Evolutionary conservation across 768 basidiomycete genomes (phyloP).

Genomic region (Lepiota venenata): DNA sequence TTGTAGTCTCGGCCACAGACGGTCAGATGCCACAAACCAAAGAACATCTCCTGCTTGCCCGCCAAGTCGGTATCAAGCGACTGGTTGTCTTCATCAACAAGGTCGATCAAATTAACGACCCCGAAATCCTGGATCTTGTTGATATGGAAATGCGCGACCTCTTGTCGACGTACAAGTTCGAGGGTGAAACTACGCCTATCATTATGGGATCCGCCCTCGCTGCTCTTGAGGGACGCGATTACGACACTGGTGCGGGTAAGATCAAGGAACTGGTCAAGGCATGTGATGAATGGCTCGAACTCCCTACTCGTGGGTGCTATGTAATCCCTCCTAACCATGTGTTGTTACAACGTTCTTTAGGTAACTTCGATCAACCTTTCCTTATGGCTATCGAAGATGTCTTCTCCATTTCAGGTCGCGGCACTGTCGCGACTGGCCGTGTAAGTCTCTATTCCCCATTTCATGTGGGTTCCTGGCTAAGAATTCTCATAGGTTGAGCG

Average conservation of each 20-base stretch:
- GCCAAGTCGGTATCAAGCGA: conserved; percentile 96
- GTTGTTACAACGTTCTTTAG: conserved; percentile 31
- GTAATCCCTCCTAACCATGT: conserved; percentile 24
- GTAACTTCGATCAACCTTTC: conserved; percentile 98
- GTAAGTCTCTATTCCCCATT: conserved; percentile 37
- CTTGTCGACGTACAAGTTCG: conserved; percentile 87
- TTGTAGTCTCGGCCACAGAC: conserved; percentile 97
- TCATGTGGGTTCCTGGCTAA: not conserved
- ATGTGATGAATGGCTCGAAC: conserved; percentile 93
- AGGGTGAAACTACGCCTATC: conserved; percentile 98
- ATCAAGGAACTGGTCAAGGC: conserved; percentile 79
- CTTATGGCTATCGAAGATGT: conserved; percentile 94
- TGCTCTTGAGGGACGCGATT: conserved; percentile 84
- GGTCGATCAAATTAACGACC: conserved; percentile 93
- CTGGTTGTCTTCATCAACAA: conserved; percentile 99
- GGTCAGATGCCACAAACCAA: conserved; percentile 99
- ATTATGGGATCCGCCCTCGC: conserved; percentile 96
- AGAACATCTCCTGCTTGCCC: conserved; percentile 95
- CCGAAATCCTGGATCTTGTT: conserved; percentile 98
- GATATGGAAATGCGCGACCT: conserved; percentile 99
- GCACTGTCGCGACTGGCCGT: conserved; percentile 95
- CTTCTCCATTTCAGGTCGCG: conserved; percentile 97
- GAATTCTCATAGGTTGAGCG: conserved; percentile 69
- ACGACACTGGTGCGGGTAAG: conserved; percentile 76
- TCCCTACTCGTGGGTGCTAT: conserved; percentile 65